These are phyloP conservation scores for Carex cristatella DNA, from an alignment of 176 grass and related monocot species.

Conservation along the genomic window DNA sequence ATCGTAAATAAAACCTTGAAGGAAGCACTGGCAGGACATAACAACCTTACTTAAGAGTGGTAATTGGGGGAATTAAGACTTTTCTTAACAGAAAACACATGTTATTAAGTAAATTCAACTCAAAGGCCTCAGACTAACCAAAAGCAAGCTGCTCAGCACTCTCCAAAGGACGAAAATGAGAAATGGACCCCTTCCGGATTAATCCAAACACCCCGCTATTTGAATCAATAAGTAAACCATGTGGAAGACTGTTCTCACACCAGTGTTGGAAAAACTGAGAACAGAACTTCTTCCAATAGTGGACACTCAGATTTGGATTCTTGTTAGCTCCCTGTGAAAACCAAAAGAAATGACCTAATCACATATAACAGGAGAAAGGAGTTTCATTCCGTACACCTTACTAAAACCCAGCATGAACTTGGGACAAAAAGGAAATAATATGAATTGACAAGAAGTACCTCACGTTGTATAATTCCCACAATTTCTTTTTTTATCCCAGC, in stretches of 20 bases:
- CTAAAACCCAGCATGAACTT: not conserved
- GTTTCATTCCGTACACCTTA: not conserved
- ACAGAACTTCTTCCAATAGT: constrained; percentile 87
- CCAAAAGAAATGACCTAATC: constrained; percentile 22
- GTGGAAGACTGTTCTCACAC: constrained; percentile 61
- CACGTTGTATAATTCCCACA: constrained; percentile 64
- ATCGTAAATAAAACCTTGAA: not conserved
- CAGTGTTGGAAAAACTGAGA: constrained; percentile 67
- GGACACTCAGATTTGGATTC: constrained; percentile 43
- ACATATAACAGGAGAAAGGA: constrained; percentile 10
- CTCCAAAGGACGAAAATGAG: constrained; percentile 81
- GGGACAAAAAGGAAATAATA: constrained; percentile 6
- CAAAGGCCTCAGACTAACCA: constrained; percentile 36
- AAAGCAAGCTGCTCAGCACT: constrained; percentile 66
- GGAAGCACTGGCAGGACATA: not conserved
- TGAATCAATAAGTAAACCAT: constrained; percentile 77
- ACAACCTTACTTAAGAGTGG: not conserved
- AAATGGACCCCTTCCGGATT: constrained; percentile 81
- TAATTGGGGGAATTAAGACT: not conserved
- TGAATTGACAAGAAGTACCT: constrained; percentile 36
- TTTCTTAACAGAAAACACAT: not conserved
- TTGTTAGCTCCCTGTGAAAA: constrained; percentile 53
- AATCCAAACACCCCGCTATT: constrained; percentile 64
- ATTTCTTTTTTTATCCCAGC: constrained; percentile 83
- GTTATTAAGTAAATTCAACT: not conserved